Percentiles rank a stretch among this genome's conserved stretches.
Evolutionary conservation across 352 stramenopile species (phyloP).

Genomic region (Globisporangium takayamanum): DNA sequence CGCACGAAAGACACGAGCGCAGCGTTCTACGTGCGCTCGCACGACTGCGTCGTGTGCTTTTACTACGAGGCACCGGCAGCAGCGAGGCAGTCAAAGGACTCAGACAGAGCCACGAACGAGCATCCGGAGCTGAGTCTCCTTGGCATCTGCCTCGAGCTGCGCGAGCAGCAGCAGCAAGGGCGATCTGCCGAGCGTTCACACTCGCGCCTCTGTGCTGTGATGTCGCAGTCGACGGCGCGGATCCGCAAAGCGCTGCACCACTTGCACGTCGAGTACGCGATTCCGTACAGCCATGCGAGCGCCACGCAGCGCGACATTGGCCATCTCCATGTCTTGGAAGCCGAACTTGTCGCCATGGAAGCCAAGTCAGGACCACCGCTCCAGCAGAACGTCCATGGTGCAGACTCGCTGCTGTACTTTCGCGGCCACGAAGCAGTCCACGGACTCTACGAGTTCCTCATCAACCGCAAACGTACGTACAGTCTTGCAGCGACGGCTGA

Average conservation of each 20-base stretch:
- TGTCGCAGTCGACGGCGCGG: constrained; percentile 61
- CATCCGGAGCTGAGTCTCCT: constrained; percentile 17
- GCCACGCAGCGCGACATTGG: constrained; percentile 33
- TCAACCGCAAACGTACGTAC: constrained; percentile 71
- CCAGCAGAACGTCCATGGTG: constrained; percentile 38
- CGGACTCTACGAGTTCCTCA: constrained; percentile 67
- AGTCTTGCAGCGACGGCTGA: neutral
- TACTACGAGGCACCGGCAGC: constrained; percentile 16
- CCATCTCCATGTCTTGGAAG: constrained; percentile 40
- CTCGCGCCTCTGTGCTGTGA: constrained; percentile 36
- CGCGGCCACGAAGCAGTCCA: constrained; percentile 56
- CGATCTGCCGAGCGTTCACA: neutral
- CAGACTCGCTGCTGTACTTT: constrained; percentile 62
- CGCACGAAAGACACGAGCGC: neutral
- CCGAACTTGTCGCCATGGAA: constrained; percentile 29
- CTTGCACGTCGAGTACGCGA: constrained; percentile 47
- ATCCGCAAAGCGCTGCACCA: constrained; percentile 59
- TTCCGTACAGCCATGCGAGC: constrained; percentile 46
- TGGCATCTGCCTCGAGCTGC: constrained; percentile 27
- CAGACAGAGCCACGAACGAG: too few relatives aligned
- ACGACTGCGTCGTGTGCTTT: constrained; percentile 60
- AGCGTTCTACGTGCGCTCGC: constrained; percentile 56
- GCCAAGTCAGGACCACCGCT: neutral
- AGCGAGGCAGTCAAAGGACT: neutral
- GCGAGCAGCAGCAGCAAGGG: neutral